A percentile compares a stretch with the other conserved stretches of the same genome.
Evolutionary conservation across 1,284 basidiomycete species (phyloP).

Genomic region (Ganoderma leucocontextum): DNA sequence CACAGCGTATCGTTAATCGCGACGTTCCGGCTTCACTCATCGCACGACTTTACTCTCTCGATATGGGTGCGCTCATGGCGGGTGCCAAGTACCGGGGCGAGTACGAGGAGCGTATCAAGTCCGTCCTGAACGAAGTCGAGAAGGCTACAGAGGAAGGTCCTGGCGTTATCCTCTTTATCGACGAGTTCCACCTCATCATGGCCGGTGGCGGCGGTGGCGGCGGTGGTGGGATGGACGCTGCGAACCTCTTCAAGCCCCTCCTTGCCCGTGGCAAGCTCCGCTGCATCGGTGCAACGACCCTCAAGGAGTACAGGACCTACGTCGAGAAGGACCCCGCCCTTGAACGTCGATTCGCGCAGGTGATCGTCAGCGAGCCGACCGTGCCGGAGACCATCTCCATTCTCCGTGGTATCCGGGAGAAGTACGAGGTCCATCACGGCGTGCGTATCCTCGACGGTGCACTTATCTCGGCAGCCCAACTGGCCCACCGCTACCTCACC

Average conservation of each 20-base stretch:
- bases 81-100: slow-evolving; percentile 97
- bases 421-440: slow-evolving; percentile 87
- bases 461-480: slow-evolving; percentile 89
- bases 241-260: slow-evolving; percentile 91
- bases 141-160: slow-evolving; percentile 87
- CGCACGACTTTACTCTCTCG: slow-evolving; percentile 85
- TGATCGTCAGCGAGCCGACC: slow-evolving; percentile 91
- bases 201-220: slow-evolving; percentile 83
- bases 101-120: slow-evolving; percentile 97
- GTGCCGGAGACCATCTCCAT: slow-evolving; percentile 95
- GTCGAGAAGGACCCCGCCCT: slow-evolving; percentile 96
- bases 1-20: slow-evolving; percentile 94
- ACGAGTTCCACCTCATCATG: slow-evolving; percentile 95
- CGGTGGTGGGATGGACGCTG: slow-evolving; percentile 85
- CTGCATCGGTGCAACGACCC: slow-evolving; percentile 93
- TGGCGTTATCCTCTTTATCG: slow-evolving; percentile 94
- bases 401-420: slow-evolving; percentile 89
- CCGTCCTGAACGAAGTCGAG: slow-evolving; percentile 93
- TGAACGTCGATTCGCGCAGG: slow-evolving; percentile 95
- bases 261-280: slow-evolving; percentile 91
- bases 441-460: slow-evolving; percentile 92
- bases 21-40: slow-evolving; percentile 93
- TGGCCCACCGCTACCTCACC: slow-evolving; percentile 95
- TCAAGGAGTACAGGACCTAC: slow-evolving; percentile 94
- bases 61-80: slow-evolving; percentile 96